Conservation (phyloP, 352 stramenopile species). For the Poterioochromonas sp. region DNA sequence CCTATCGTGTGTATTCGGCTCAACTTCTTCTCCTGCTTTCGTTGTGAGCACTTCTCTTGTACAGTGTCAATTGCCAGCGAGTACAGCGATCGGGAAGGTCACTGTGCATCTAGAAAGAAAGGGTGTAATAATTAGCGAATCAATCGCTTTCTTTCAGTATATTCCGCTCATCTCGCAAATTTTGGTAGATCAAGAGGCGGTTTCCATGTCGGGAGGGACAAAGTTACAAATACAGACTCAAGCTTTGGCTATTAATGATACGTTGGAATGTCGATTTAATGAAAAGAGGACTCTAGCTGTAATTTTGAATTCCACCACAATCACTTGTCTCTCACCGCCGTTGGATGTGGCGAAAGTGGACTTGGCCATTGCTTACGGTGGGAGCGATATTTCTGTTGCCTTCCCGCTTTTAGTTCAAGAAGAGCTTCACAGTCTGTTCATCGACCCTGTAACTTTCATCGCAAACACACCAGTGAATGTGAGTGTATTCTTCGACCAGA, state of each 20-base stretch:
- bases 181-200: neutral
- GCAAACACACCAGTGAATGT: neutral
- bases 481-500: neutral
- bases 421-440: neutral
- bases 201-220: neutral
- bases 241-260: neutral
- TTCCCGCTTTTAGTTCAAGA: constrained; percentile 47
- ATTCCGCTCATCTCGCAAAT: neutral
- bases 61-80: constrained; percentile 54
- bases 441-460: constrained; percentile 4
- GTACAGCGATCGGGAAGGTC: constrained; percentile 37
- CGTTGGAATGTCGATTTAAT: constrained; percentile 71
- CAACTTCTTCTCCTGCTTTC: constrained; percentile 51
- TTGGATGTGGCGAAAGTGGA: constrained; percentile 44
- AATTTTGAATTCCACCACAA: constrained; percentile 40
- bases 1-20: constrained; percentile 66
- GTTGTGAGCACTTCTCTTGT: constrained; percentile 49
- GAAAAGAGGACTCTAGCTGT: constrained; percentile 40
- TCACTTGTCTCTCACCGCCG: constrained; percentile 49
- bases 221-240: neutral
- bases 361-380: constrained; percentile 50
- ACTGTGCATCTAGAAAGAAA: neutral
- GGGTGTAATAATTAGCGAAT: neutral
- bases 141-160: neutral
- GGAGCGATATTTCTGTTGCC: constrained; percentile 47